Conservation (phyloP, 2,329 filamentous ascomycete species). For the Dothideomycetes sp. region DNA sequence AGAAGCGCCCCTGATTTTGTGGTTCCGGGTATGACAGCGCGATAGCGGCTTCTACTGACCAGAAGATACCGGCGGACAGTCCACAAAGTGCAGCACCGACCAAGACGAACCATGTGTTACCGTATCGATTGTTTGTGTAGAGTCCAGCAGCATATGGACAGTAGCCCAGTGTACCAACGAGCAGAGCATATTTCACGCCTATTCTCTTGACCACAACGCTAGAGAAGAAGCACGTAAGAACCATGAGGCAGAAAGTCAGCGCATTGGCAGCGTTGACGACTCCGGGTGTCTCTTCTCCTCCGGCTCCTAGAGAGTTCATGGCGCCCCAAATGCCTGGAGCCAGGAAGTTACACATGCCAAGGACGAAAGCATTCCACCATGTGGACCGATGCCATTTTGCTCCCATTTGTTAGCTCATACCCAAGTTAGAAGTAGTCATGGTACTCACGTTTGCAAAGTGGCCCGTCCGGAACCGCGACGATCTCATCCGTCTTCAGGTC, state of each 20-base stretch:
- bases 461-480: not conserved
- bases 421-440: not conserved
- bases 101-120: constrained; percentile 56
- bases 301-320: constrained; percentile 63
- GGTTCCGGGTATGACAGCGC: constrained; percentile 63
- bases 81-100: constrained; percentile 60
- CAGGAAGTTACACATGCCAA: constrained; percentile 59
- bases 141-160: constrained; percentile 60
- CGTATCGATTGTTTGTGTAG: constrained; percentile 62
- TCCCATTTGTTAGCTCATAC: not conserved
- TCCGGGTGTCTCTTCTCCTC: constrained; percentile 52
- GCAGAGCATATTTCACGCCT: constrained; percentile 59
- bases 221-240: constrained; percentile 56
- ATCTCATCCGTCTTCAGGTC: not conserved
- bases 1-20: constrained; percentile 51
- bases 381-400: constrained; percentile 53
- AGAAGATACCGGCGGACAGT: constrained; percentile 61
- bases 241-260: constrained; percentile 62
- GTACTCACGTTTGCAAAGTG: not conserved
- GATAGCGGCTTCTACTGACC: constrained; percentile 65
- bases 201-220: constrained; percentile 54
- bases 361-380: constrained; percentile 60
- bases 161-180: constrained; percentile 63
- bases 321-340: constrained; percentile 59
- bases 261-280: constrained; percentile 62